A percentile compares a stretch with the other conserved stretches of the same genome.
Evolutionary conservation across 2,329 filamentous ascomycete species (phyloP).

Genomic region (Ceratocystis diversiconidia): DNA sequence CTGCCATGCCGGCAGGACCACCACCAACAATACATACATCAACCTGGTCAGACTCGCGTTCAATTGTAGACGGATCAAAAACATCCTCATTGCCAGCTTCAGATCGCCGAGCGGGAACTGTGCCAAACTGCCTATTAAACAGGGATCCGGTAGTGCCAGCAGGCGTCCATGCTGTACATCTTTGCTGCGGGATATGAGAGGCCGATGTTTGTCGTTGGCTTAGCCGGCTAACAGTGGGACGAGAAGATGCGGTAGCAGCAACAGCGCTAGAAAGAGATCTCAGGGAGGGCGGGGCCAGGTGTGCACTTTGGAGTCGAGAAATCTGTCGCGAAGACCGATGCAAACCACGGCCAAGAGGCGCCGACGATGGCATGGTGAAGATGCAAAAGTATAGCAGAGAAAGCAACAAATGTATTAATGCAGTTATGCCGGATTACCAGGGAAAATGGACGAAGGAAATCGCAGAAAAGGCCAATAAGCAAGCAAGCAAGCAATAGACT

Average conservation of each 20-base stretch:
- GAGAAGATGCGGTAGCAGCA: conserved; percentile 17
- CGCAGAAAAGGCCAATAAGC: background rate
- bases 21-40: conserved; percentile 95
- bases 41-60: conserved; percentile 83
- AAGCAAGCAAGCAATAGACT: background rate
- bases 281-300: conserved; percentile 8
- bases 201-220: background rate
- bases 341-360: conserved; percentile 29
- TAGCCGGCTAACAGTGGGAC: background rate
- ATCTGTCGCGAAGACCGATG: conserved; percentile 27
- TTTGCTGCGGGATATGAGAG: background rate
- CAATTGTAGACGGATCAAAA: conserved; percentile 54
- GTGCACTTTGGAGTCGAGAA: conserved; percentile 18
- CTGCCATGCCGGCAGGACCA: conserved; percentile 83
- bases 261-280: conserved; percentile 15
- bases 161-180: conserved; percentile 20
- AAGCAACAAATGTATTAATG: background rate
- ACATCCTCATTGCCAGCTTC: conserved; percentile 26
- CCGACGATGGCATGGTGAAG: conserved; percentile 26
- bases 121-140: conserved; percentile 1
- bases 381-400: background rate
- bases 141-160: conserved; percentile 11
- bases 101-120: conserved; percentile 23
- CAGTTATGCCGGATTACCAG: background rate
- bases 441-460: background rate